Percentiles rank a stretch among this genome's conserved stretches.
Conservation (phyloP, 2,329 filamentous ascomycete species). For the Fusarium denticulatum region DNA sequence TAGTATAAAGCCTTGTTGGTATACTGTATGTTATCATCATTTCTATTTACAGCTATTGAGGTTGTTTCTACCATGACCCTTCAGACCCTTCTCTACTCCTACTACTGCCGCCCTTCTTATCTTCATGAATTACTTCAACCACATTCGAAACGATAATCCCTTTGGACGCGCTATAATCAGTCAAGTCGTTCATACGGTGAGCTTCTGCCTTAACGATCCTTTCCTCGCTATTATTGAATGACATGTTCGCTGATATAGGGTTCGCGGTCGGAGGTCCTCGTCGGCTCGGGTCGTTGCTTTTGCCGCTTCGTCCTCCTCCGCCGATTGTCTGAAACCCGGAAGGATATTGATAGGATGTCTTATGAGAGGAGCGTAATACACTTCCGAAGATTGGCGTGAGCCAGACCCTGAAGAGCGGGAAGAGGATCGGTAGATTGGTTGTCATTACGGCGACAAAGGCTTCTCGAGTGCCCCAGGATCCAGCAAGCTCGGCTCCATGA, state of each 20-base stretch:
- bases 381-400: slow-evolving; percentile 47
- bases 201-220: slow-evolving; percentile 56
- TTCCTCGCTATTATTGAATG: slow-evolving; percentile 52
- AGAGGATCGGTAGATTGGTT: slow-evolving; percentile 55
- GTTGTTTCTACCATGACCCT: slow-evolving; percentile 21
- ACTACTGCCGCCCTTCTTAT: slow-evolving; percentile 22
- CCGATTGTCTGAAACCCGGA: slow-evolving; percentile 54
- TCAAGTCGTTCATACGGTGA: slow-evolving; percentile 45
- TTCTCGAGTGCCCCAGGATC: slow-evolving; percentile 53
- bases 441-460: slow-evolving; percentile 54
- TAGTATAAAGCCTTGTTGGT: neutral
- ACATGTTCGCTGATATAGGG: slow-evolving; percentile 49
- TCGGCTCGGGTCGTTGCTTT: slow-evolving; percentile 44
- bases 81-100: neutral
- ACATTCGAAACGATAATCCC: slow-evolving; percentile 56
- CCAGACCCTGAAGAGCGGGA: slow-evolving; percentile 55
- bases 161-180: slow-evolving; percentile 27
- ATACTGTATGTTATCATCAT: no score
- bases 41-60: neutral
- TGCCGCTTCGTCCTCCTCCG: slow-evolving; percentile 47
- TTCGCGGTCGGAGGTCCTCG: slow-evolving; percentile 47
- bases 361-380: slow-evolving; percentile 47
- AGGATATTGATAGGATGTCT: slow-evolving; percentile 51
- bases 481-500: slow-evolving; percentile 51
- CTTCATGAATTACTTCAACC: slow-evolving; percentile 48